phyloP scores from a whole-genome alignment of 352 stramenopile genomes.

The Blastocystis sp. region DNA sequence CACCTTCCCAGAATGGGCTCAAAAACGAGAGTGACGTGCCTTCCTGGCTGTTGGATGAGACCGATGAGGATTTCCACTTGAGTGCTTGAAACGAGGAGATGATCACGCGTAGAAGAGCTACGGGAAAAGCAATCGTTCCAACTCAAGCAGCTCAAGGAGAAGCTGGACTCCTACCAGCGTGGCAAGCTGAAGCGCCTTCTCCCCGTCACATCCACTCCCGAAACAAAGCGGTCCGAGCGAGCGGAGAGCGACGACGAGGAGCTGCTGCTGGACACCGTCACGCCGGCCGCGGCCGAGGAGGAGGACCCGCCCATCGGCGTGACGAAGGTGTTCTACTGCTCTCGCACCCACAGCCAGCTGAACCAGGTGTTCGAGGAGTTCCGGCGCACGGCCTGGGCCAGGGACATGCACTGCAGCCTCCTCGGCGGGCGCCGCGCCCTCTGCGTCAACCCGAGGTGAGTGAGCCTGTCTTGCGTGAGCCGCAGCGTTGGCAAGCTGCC shows the following conservation, averaged over 20 bases:
- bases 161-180: not conserved
- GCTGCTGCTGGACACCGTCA: constrained; percentile 42
- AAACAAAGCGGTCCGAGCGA: not conserved
- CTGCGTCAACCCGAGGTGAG: constrained; percentile 77
- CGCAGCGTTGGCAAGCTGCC: constrained; percentile 36
- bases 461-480: not conserved
- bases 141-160: constrained; percentile 73
- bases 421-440: constrained; percentile 77
- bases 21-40: not conserved
- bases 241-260: constrained; percentile 9
- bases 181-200: not conserved
- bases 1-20: not conserved
- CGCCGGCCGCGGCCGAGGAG: not conserved
- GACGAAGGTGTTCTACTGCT: constrained; percentile 75
- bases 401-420: constrained; percentile 74
- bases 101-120: constrained; percentile 75
- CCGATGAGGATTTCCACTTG: constrained; percentile 35
- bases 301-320: constrained; percentile 44
- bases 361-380: constrained; percentile 81
- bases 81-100: constrained; percentile 76
- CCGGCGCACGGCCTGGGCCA: constrained; percentile 74
- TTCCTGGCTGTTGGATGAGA: constrained; percentile 44
- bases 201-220: not conserved
- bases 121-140: constrained; percentile 66
- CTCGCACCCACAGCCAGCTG: constrained; percentile 80